Evolutionary conservation across 1,284 basidiomycete genomes (phyloP).

Genomic region (Naganishia albida): DNA sequence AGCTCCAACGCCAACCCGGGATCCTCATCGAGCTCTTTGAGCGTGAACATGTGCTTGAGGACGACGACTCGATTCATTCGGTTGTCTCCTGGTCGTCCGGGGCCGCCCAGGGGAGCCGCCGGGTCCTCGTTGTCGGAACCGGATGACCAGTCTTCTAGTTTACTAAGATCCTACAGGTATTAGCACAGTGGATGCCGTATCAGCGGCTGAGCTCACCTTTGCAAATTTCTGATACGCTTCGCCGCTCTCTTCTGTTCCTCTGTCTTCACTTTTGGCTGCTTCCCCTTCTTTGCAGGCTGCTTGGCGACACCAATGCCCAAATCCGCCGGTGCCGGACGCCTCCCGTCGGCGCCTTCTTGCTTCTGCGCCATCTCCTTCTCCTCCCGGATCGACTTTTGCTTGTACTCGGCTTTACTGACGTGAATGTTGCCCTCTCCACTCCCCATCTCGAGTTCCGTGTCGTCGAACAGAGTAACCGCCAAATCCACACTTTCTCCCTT

Average conservation of each 20-base stretch:
- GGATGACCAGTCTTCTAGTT: slow-evolving; percentile 52
- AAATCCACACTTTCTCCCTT: slow-evolving; percentile 91
- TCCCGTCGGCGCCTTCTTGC: slow-evolving; percentile 56
- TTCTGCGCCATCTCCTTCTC: slow-evolving; percentile 62
- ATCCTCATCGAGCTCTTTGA: slow-evolving; percentile 84
- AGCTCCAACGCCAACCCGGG: slow-evolving; percentile 83
- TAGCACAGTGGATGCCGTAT: slow-evolving; percentile 58
- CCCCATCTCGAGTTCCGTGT: slow-evolving; percentile 86
- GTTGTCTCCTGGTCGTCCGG: slow-evolving; percentile 49
- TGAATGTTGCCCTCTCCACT: slow-evolving; percentile 68
- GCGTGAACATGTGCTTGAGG: slow-evolving; percentile 91
- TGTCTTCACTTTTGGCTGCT: slow-evolving; percentile 77
- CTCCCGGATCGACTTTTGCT: slow-evolving; percentile 59
- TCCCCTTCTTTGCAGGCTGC: slow-evolving; percentile 15
- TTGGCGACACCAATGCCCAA: slow-evolving; percentile 15
- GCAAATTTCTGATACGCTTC: slow-evolving; percentile 80
- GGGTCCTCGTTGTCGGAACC: slow-evolving; percentile 43
- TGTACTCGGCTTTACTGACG: slow-evolving; percentile 83
- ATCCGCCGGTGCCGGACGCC: slow-evolving; percentile 2
- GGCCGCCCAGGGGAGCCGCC: slow-evolving; percentile 40
- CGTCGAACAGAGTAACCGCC: slow-evolving; percentile 84
- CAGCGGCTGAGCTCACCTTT: slow-evolving; percentile 64
- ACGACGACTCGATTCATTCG: slow-evolving; percentile 80
- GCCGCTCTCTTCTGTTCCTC: slow-evolving; percentile 87
- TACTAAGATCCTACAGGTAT: slow-evolving; percentile 47